phyloP scores from a whole-genome alignment of 257 asterid genomes.

The Gynochthodes officinalis region DNA sequence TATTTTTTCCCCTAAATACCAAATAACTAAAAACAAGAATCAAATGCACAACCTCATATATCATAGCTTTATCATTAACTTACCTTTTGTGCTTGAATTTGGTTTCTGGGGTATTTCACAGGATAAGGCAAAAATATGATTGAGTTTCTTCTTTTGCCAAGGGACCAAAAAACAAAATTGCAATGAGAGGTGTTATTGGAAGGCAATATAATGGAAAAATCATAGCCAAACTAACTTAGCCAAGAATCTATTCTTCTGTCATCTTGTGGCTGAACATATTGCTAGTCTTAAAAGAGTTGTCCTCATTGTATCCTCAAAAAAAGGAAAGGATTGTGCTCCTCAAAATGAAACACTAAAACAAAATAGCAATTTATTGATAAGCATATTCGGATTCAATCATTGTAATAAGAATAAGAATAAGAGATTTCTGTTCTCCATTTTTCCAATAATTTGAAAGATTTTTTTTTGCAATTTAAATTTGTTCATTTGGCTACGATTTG shows the following conservation, averaged over 20 bases:
- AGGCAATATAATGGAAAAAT: slow-evolving; percentile 2
- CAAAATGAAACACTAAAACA: neutral
- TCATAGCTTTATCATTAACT: too few relatives aligned
- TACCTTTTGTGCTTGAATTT: neutral
- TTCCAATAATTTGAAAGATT: too few relatives aligned
- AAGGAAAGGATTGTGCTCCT: neutral
- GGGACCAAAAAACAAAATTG: neutral
- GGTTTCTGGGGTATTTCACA: neutral
- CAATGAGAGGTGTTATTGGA: neutral
- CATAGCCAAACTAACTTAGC: too few relatives aligned
- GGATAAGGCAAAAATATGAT: slow-evolving; percentile 1
- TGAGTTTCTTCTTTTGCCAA: neutral
- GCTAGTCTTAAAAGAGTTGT: neutral
- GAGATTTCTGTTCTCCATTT: too few relatives aligned
- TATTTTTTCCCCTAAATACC: too few relatives aligned
- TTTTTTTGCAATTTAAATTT: too few relatives aligned
- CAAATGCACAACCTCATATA: too few relatives aligned
- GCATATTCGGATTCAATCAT: too few relatives aligned
- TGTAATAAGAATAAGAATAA: too few relatives aligned
- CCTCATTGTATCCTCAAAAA: neutral
- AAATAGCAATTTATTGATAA: neutral
- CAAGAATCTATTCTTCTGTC: slow-evolving; percentile 11
- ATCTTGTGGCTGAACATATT: neutral
- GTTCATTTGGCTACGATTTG: too few relatives aligned
- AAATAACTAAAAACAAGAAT: too few relatives aligned